Evolutionary conservation across 495 filamentous ascomycete genomes (phyloP), one percentile per base, ranked within the genome.

Genomic region (Alectoria sarmentosa): DNA sequence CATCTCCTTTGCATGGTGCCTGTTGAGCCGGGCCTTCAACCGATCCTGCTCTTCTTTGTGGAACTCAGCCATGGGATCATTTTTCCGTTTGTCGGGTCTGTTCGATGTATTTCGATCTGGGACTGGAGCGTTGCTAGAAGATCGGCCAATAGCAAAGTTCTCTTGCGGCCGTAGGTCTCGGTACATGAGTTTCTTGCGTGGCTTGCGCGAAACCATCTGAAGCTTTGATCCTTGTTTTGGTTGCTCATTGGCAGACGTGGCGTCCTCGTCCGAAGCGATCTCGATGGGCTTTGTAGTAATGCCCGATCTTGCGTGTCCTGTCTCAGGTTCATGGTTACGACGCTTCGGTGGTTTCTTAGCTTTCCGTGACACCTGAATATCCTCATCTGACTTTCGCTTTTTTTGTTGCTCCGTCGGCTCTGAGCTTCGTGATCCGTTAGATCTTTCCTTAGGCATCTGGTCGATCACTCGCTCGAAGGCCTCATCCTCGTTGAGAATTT

Each of bases 181-280:
- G 61, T 81, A 81, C 73, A 82, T 78, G 28, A 82, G 58, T 58
- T 82, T 82, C n/a, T 65, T 75, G 21, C 79, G 74, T 17, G 78
- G 79, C 57, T 75, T 78, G 34, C 70, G 68, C 9, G 59, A 70
- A 10, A 66, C 68, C 36, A 82, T 69, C 10, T 75, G 77, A 56
- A 81, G 66, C 56, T 61, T 67, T 32, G 37, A n/a, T 11, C 38
- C 48, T 42, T n/a, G 32, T 17, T 58, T 41, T 5, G 11, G 37
- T 21, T 37, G 30, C 23, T 66, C 7, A 1, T 26, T n/a, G 32
- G 14, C 28, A n/a, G 58, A 49, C 56, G 41, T 62, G 48, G 17
- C n/a, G 15, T 62, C 70, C 62, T 13, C 37, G 26, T 60, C 56
- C 11, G 41, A 66, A 17, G 15, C 19, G 15, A 55, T 32, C 39